phyloP scores from a whole-genome alignment of 495 filamentous ascomycete genomes.

The Stereocaulon alpinum region DNA sequence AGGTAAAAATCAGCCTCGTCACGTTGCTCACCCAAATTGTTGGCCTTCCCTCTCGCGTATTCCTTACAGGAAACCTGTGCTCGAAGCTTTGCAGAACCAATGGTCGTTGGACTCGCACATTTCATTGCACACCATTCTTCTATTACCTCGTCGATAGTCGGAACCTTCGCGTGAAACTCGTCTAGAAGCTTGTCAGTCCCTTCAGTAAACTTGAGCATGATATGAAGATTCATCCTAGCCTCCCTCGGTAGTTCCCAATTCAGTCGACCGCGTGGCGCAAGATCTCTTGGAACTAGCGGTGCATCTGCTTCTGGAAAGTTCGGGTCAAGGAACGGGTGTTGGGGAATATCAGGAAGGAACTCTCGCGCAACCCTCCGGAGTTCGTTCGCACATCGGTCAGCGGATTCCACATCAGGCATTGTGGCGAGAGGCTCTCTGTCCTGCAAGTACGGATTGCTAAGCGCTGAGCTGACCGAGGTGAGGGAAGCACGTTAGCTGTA shows the following conservation, averaged over 20 bases:
- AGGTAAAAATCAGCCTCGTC: not conserved
- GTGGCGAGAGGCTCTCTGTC: not conserved
- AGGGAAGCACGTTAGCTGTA: not conserved
- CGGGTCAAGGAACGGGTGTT: conserved; percentile 14
- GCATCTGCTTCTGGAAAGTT: not conserved
- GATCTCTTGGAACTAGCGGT: conserved; percentile 7
- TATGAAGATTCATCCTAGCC: conserved; percentile 4
- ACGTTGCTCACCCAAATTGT: not conserved
- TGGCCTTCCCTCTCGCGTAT: not conserved
- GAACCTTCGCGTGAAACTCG: conserved; percentile 6
- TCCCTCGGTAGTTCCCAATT: conserved; percentile 5
- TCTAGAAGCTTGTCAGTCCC: not conserved
- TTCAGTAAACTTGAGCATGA: conserved; percentile 7
- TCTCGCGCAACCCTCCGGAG: not conserved
- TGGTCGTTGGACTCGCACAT: conserved; percentile 4
- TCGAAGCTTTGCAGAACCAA: conserved; percentile 4
- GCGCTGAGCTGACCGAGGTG: not conserved
- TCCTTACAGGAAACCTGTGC: not conserved
- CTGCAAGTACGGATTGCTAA: not conserved
- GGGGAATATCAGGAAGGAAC: not conserved
- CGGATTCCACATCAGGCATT: not conserved
- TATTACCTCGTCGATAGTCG: not conserved
- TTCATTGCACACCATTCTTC: conserved; percentile 6
- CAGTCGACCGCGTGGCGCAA: conserved; percentile 1
- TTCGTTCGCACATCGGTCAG: not conserved